These are phyloP conservation scores for Trichocomaceae sp. DNA, from an alignment of 2,329 filamentous ascomycete species.

Conservation along the genomic window DNA sequence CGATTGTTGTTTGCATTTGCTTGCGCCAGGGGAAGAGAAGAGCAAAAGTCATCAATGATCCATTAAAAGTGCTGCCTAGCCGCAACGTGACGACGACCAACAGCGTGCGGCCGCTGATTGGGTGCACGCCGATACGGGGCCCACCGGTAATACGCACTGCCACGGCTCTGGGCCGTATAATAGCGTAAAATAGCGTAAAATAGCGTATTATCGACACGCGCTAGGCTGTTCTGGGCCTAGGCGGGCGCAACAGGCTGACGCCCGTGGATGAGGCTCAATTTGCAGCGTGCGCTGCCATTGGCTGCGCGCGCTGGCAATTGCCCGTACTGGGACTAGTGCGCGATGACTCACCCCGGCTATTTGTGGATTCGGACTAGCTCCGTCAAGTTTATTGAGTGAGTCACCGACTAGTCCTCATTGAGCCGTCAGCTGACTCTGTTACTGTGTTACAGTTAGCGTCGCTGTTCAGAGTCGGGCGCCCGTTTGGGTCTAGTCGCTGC, in stretches of 20 bases:
- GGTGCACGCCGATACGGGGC: background rate
- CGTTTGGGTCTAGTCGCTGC: background rate
- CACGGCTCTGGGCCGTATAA: background rate
- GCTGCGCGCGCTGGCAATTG: background rate
- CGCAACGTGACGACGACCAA: conserved; percentile 9
- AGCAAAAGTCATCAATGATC: conserved; percentile 4
- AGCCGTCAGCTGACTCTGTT: background rate
- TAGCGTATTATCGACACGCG: too few species aligned
- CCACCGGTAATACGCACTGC: conserved; percentile 3
- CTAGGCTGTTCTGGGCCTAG: conserved; percentile 3
- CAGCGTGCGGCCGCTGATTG: background rate
- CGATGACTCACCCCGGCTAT: background rate
- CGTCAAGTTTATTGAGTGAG: background rate
- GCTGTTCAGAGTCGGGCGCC: background rate
- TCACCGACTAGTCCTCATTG: background rate
- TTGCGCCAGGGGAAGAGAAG: background rate
- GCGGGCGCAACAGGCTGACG: background rate
- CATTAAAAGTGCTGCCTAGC: conserved; percentile 12
- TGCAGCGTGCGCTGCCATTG: background rate
- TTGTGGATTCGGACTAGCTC: background rate
- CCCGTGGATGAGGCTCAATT: conserved; percentile 8
- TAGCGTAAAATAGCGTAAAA: too few species aligned
- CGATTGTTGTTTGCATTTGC: background rate
- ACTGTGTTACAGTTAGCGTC: background rate
- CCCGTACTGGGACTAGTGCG: background rate